Conservation (phyloP, 2,329 filamentous ascomycete species). For the Nothomitra cinnamomea region DNA sequence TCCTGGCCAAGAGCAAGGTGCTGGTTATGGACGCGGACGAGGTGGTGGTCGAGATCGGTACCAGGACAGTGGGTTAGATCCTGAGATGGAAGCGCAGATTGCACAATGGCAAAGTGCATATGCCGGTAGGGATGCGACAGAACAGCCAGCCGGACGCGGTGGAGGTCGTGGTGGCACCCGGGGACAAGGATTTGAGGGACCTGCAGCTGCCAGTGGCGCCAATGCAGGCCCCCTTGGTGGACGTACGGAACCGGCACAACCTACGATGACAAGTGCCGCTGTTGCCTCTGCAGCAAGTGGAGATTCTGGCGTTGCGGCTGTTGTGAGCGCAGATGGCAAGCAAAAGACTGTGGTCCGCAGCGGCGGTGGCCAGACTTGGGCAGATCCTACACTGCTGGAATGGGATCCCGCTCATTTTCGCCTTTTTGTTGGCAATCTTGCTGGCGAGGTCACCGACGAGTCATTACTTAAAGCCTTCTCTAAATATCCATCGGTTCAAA, state of each 20-base stretch:
- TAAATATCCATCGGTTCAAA: conserved; percentile 73
- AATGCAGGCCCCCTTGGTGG: conserved; percentile 27
- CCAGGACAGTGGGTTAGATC: conserved; percentile 35
- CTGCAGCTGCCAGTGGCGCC: conserved; percentile 24
- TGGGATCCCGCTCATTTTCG: conserved; percentile 94
- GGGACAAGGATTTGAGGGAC: conserved; percentile 8
- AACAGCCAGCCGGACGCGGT: conserved; percentile 14
- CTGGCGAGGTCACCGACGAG: conserved; percentile 93
- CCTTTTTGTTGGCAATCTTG: conserved; percentile 90
- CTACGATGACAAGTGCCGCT: conserved; percentile 13
- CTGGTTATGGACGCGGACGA: conserved; percentile 19
- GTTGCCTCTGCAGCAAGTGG: conserved; percentile 30
- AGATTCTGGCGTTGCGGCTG: conserved; percentile 23
- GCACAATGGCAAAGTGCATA: conserved; percentile 93
- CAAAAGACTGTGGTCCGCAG: conserved; percentile 77
- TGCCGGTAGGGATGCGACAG: conserved; percentile 40
- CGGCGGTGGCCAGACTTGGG: conserved; percentile 86
- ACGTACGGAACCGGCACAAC: conserved; percentile 9
- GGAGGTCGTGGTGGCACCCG: conserved; percentile 26
- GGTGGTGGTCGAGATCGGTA: conserved; percentile 29
- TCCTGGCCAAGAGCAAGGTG: conserved; percentile 30
- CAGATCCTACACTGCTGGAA: conserved; percentile 72
- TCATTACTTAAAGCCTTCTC: conserved; percentile 87
- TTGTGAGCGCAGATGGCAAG: conserved; percentile 34
- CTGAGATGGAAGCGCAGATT: conserved; percentile 79